phyloP scores from a whole-genome alignment of 2,329 filamentous ascomycete genomes.

The Cladosporium sp. region DNA sequence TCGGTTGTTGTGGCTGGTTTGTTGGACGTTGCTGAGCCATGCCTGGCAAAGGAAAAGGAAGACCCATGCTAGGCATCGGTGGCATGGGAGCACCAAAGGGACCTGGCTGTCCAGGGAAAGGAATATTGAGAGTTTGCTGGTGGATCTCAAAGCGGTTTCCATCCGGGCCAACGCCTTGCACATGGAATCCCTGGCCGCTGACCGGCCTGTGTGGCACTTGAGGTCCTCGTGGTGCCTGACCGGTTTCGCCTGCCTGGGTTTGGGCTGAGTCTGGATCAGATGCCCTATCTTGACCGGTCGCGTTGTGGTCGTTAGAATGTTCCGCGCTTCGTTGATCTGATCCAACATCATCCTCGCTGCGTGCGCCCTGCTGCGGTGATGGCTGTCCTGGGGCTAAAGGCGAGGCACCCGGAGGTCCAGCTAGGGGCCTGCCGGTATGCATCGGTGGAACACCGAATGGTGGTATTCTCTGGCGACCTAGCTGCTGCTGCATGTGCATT shows the following conservation, averaged over 20 bases:
- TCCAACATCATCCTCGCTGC: neutral
- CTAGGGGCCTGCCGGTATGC: neutral
- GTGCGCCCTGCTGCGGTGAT: neutral
- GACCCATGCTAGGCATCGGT: neutral
- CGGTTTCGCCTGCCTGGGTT: too few species aligned
- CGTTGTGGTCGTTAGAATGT: neutral
- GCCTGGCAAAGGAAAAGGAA: conserved; percentile 12
- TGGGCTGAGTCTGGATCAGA: too few species aligned
- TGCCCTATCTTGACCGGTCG: neutral
- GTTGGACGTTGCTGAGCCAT: conserved; percentile 5
- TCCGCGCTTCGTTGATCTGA: neutral
- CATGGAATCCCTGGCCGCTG: conserved; percentile 23
- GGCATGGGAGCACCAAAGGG: neutral
- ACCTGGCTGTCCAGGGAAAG: conserved; percentile 7
- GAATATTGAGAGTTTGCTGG: conserved; percentile 21
- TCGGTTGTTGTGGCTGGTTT: neutral
- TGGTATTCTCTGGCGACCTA: conserved; percentile 13
- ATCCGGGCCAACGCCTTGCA: conserved; percentile 24
- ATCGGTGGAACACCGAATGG: neutral
- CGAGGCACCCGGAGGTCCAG: conserved; percentile 1
- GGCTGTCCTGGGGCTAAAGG: neutral
- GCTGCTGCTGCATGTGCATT: conserved; percentile 6
- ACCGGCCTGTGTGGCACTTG: conserved; percentile 12
- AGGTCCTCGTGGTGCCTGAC: conserved; percentile 1
- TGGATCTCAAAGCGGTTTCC: conserved; percentile 27